Evolutionary conservation across 768 basidiomycete species (phyloP), one percentile per base, ranked within the genome.

Genomic region (Crepidotus variabilis): DNA sequence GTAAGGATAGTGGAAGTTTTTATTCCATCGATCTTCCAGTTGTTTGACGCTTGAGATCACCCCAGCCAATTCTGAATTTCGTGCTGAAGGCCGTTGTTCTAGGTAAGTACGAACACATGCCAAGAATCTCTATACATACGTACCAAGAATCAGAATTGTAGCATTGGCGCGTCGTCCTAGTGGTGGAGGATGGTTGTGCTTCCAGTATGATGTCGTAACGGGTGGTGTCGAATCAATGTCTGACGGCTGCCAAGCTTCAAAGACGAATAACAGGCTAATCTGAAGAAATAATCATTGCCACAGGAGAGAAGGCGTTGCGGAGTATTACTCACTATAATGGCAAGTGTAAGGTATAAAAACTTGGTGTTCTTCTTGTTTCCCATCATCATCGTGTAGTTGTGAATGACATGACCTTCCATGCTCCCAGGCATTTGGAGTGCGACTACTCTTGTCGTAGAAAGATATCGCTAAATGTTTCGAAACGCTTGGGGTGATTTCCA

Each of bases 11-110:
- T 73, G 75, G 64, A 86, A 94, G 67, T 88, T 87, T 58, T 84
- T 83, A 77, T 99, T 99, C 76, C 97, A 97, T 36, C 88, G 76
- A 66, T 92, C 88, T 72, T 98, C 96, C 72, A 90, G 79, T 67
- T 87, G 84, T 65, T 86, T 83, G 71, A 90, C 78, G 60, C 84
- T 87, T 60, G 74, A 79, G 39, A 85, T 63, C 51, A 89, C 80
- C 2, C 83, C 82, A 50, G 76, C 73, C 54, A 86, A 66, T 66
- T 87, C 85, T 45, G 76, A 69, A 65, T 87, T 87, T 2, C 86
- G 77, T 4, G 84, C 86, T 82, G 59, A 39, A 58, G 47, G 8
- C 34, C 18, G n/a, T 18, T 14, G 3, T 6, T 28, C 28, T 28
- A 8, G 11, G 39, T 14, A 9, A 45, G 16, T 23, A 28, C 2